Percentiles rank a stretch among this genome's conserved stretches.
Evolutionary conservation across 2,329 filamentous ascomycete genomes (phyloP).

Genomic region (Purpureocillium takamizusanense): DNA sequence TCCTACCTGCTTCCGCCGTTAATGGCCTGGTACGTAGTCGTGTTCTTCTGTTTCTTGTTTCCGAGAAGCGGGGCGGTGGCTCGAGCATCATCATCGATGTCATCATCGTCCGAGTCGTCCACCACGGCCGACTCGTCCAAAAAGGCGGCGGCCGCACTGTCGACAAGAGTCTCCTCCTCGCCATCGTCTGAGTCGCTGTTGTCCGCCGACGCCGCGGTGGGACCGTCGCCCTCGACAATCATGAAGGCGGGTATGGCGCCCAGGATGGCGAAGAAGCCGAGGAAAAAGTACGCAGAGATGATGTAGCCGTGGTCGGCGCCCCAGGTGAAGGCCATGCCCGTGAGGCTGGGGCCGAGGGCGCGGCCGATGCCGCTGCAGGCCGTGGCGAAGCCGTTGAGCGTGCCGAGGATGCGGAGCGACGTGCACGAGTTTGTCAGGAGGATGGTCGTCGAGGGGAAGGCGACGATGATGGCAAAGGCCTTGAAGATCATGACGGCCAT

Average conservation of each 20-base stretch:
- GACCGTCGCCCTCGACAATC: conserved; percentile 68
- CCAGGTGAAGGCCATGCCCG: conserved; percentile 64
- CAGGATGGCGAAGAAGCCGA: conserved; percentile 54
- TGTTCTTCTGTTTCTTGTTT: conserved; percentile 5
- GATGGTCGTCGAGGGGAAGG: conserved; percentile 84
- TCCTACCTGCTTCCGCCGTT: conserved; percentile 1
- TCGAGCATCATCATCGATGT: background rate
- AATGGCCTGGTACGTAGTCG: conserved; percentile 1
- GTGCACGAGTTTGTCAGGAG: conserved; percentile 79
- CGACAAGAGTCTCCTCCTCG: conserved; percentile 8
- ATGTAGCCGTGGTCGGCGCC: conserved; percentile 70
- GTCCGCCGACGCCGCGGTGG: conserved; percentile 21
- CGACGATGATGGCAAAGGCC: conserved; percentile 68
- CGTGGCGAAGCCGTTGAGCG: conserved; percentile 84
- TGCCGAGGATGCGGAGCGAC: conserved; percentile 68
- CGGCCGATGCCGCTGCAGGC: conserved; percentile 73
- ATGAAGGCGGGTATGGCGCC: conserved; percentile 66
- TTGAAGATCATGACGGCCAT: conserved; percentile 64
- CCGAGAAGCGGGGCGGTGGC: conserved; percentile 10
- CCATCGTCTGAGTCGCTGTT: conserved; percentile 21
- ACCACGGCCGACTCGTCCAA: conserved; percentile 13
- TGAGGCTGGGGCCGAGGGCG: conserved; percentile 66
- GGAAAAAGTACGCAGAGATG: conserved; percentile 71
- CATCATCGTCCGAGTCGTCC: conserved; percentile 11
- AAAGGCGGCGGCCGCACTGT: conserved; percentile 10